Percentiles rank a stretch among this genome's conserved stretches.
Conservation (phyloP, 345 rosid species). For the Eucalyptus marginata region DNA sequence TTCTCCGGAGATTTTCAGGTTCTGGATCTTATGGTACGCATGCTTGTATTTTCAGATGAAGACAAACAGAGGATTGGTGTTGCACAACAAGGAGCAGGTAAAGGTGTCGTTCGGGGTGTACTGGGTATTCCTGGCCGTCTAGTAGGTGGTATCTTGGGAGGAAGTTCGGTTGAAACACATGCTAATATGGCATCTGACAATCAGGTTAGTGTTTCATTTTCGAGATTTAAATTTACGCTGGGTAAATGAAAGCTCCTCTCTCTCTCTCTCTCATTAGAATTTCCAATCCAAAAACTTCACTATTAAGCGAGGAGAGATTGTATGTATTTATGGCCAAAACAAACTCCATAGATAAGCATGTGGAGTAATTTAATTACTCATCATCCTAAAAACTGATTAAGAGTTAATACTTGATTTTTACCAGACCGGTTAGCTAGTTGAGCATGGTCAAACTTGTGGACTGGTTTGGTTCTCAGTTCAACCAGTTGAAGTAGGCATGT, state of each 20-base stretch:
- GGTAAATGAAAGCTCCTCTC: too few species aligned
- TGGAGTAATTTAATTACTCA: background rate
- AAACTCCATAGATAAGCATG: background rate
- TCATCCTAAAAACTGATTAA: background rate
- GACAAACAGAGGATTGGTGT: constrained; percentile 87
- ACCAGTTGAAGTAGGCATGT: background rate
- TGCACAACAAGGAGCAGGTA: constrained; percentile 75
- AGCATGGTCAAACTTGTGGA: background rate
- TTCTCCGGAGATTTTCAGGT: constrained; percentile 32
- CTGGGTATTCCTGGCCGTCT: too few species aligned
- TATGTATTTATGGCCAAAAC: background rate
- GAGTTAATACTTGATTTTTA: background rate
- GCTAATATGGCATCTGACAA: too few species aligned
- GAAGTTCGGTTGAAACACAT: background rate
- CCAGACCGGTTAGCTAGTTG: background rate
- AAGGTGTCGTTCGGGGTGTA: constrained; percentile 12
- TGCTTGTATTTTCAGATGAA: constrained; percentile 92
- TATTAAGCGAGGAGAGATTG: background rate
- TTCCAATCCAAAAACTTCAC: background rate
- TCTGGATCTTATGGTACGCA: constrained; percentile 86
- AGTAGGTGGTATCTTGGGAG: too few species aligned
- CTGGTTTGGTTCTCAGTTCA: background rate
- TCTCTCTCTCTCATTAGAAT: background rate
- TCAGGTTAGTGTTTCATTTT: too few species aligned
- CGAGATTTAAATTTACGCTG: too few species aligned